Percentiles rank a stretch among this genome's conserved stretches.
These are phyloP conservation scores for Cyclostephanos tholiformis DNA, from an alignment of 108 stramenopile genomes.

Conservation along the genomic window DNA sequence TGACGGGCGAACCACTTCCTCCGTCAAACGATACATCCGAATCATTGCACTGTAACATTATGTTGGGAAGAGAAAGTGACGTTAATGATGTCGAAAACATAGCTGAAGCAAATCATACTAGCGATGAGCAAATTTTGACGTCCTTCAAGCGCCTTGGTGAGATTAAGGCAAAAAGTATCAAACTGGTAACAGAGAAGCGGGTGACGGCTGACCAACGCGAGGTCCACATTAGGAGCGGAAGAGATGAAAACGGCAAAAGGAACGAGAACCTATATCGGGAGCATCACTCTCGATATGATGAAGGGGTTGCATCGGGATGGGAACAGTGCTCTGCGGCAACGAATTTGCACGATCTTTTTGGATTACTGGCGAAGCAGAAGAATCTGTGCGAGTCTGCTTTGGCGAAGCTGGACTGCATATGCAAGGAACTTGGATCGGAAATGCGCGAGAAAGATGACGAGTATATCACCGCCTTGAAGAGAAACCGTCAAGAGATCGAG, in stretches of 20 bases:
- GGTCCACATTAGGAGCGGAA: conserved; percentile 14
- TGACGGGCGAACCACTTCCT: too few relatives aligned
- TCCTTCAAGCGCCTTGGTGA: conserved; percentile 29
- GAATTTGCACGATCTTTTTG: conserved; percentile 35
- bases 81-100: not conserved
- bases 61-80: not conserved
- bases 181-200: conserved; percentile 13
- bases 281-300: conserved; percentile 3
- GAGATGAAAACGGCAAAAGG: conserved; percentile 17
- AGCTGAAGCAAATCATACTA: conserved; percentile 1
- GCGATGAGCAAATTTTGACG: conserved; percentile 15
- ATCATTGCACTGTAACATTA: not conserved
- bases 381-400: conserved; percentile 25
- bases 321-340: conserved; percentile 22
- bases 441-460: conserved; percentile 47
- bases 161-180: conserved; percentile 19
- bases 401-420: conserved; percentile 33
- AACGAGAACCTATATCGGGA: conserved; percentile 8
- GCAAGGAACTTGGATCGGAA: conserved; percentile 34
- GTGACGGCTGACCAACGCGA: conserved; percentile 29
- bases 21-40: not conserved
- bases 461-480: conserved; percentile 47
- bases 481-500: conserved; percentile 41
- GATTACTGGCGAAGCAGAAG: conserved; percentile 31
- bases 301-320: conserved; percentile 33